Base-by-base conservation (phyloP, 31 red algal genomes). In the Porphyra umbilicalis region DNA sequence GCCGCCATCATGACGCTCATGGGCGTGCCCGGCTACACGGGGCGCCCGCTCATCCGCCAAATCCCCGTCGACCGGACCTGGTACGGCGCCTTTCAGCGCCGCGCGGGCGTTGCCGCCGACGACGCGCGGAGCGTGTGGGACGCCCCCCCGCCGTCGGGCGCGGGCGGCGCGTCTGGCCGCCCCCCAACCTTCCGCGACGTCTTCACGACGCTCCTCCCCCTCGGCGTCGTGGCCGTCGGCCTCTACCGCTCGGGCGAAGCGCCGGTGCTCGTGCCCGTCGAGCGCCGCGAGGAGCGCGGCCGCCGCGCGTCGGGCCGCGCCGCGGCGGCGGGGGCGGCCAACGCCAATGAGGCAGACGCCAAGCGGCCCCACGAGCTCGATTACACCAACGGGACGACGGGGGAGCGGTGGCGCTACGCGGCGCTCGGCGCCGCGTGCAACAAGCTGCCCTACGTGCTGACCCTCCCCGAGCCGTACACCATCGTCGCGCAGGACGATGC, bases 221-320 rank as follows among this genome's bases (percentile, higher is more conserved):
- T 88, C 15, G 88, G 88, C 39, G 88, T 83, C 9, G 90, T 89
- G 36, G 88, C 93, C 18, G 67, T 95, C 10, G 93, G 93, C 34
- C 88, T 95, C 67, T 95, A 95, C 85, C 88, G 93, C 76, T 95
- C 88, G 76, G 93, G 93, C 36, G 80, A 71, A 38, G 93, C 93
- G 0, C 93, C 93, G 68, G 86, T 79, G 6, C 83, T 85, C 34
- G 80, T 95, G 34, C 88, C 88, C 8, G 20, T 35, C 34, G 88
- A 89, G 77, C 35, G 37, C 8, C 34, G 88, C 77, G 67, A 39
- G 33, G 80, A 77, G 31, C 88, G 92, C 32, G 92, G 92, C 67
- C 32, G 57, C 57, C 57, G 57, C 13, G 20, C 30, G 8, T 71
- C 57, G 25, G 57, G 57, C 57, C 57, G 57, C 38, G 9, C 7